Evolutionary conservation across 768 basidiomycete genomes (phyloP).

Genomic region (Pleurotus ostreatus): DNA sequence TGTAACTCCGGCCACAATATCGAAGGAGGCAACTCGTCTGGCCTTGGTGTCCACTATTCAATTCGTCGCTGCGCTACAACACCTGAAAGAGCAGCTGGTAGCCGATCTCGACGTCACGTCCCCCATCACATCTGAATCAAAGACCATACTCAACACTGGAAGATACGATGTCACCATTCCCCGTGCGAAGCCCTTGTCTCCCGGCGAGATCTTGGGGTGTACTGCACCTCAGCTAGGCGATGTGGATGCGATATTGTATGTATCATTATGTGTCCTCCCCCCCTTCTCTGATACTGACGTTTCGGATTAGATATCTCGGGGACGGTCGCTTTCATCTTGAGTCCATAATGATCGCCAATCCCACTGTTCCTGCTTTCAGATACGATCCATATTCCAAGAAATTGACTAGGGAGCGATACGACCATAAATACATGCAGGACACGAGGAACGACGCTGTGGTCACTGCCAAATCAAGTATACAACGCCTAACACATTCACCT

Average conservation of each 20-base stretch:
- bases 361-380: conserved; percentile 88
- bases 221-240: conserved; percentile 79
- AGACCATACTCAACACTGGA: conserved; percentile 44
- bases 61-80: conserved; percentile 90
- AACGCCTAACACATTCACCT: conserved; percentile 18
- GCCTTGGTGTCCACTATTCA: conserved; percentile 97
- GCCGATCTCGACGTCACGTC: conserved; percentile 23
- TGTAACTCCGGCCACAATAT: neutral
- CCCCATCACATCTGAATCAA: neutral
- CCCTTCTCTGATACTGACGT: conserved; percentile 8
- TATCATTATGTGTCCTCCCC: conserved; percentile 5
- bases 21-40: conserved; percentile 53
- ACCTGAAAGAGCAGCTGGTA: conserved; percentile 75
- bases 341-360: conserved; percentile 99
- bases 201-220: conserved; percentile 96
- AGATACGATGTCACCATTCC: conserved; percentile 77
- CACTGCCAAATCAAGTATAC: conserved; percentile 64
- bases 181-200: conserved; percentile 86
- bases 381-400: conserved; percentile 99
- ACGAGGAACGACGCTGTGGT: conserved; percentile 74
- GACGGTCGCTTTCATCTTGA: conserved; percentile 98
- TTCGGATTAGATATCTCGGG: conserved; percentile 74
- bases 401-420: conserved; percentile 87
- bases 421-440: conserved; percentile 82
- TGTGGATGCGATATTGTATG: conserved; percentile 88